Conservation (phyloP, 495 filamentous ascomycete species). For the Penicillium cinerascens region DNA sequence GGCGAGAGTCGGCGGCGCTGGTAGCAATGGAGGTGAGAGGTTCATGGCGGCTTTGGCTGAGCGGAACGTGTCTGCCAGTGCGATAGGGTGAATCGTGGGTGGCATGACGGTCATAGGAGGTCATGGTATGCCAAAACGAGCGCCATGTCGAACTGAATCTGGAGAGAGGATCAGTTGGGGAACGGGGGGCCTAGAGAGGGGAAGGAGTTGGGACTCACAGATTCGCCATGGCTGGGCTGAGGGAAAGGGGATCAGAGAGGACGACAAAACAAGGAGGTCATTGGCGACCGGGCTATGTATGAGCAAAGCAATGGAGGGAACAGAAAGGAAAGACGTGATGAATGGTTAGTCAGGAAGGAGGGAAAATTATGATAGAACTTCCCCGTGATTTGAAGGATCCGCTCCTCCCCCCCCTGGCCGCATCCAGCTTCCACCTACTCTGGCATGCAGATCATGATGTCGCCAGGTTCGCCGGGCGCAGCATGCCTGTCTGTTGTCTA, state of each 20-base stretch:
- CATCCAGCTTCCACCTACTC: constrained; percentile 19
- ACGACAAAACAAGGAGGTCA: constrained; percentile 8
- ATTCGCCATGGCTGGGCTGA: constrained; percentile 24
- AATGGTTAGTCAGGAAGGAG: constrained; percentile 6
- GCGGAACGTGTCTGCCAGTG: constrained; percentile 74
- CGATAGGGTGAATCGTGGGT: constrained; percentile 83
- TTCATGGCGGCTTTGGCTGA: constrained; percentile 65
- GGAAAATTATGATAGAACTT: constrained; percentile 11
- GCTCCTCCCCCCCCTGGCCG: constrained; percentile 19
- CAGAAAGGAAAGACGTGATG: neutral
- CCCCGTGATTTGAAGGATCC: constrained; percentile 12
- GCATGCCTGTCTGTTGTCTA: constrained; percentile 4
- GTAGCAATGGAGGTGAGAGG: constrained; percentile 74
- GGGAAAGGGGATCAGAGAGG: neutral
- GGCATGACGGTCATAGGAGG: constrained; percentile 72
- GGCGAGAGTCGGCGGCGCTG: constrained; percentile 71
- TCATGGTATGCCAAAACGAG: constrained; percentile 97
- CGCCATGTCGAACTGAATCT: constrained; percentile 64
- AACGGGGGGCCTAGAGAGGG: neutral
- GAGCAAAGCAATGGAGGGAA: neutral
- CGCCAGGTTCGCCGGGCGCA: constrained; percentile 5
- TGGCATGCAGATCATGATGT: constrained; percentile 32
- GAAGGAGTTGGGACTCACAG: constrained; percentile 14
- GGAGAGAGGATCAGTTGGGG: constrained; percentile 4
- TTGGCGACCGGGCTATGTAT: constrained; percentile 11